Evolutionary conservation across 176 grass and related monocot genomes (phyloP).

Genomic region (Ampelocalamus luodianensis): DNA sequence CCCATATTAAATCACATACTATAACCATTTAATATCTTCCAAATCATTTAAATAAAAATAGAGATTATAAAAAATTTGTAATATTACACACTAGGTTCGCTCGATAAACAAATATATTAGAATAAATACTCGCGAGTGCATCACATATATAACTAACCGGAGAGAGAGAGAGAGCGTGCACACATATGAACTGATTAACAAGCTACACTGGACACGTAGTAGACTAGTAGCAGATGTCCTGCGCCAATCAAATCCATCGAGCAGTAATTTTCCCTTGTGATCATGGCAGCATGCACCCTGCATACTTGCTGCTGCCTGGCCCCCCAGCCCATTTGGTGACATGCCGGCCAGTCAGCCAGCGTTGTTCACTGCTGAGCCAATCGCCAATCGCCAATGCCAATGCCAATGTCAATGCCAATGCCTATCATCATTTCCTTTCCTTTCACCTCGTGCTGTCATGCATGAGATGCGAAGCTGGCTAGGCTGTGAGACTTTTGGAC

Average conservation of each 20-base stretch:
- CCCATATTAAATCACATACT: too few relatives aligned
- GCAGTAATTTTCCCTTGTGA: background rate
- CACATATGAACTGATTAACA: background rate
- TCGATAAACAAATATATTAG: too few relatives aligned
- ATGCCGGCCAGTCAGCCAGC: background rate
- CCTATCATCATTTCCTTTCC: slow-evolving; percentile 11
- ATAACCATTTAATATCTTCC: too few relatives aligned
- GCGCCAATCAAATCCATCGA: background rate
- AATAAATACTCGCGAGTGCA: too few relatives aligned
- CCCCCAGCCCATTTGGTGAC: background rate
- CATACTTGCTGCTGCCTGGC: background rate
- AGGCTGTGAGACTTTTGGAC: slow-evolving; percentile 5
- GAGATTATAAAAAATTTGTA: too few relatives aligned
- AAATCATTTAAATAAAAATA: too few relatives aligned
- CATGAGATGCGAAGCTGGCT: slow-evolving; percentile 33
- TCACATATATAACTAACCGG: too few relatives aligned
- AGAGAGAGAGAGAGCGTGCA: background rate
- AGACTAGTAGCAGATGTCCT: background rate
- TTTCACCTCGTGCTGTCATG: background rate
- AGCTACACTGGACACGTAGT: background rate
- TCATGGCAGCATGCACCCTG: background rate
- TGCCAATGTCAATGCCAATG: too few relatives aligned
- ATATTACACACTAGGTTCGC: too few relatives aligned
- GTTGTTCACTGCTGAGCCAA: background rate
- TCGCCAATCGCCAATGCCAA: background rate